Conservation (phyloP, 2,329 filamentous ascomycete species). For the Spiromastix sp. region DNA sequence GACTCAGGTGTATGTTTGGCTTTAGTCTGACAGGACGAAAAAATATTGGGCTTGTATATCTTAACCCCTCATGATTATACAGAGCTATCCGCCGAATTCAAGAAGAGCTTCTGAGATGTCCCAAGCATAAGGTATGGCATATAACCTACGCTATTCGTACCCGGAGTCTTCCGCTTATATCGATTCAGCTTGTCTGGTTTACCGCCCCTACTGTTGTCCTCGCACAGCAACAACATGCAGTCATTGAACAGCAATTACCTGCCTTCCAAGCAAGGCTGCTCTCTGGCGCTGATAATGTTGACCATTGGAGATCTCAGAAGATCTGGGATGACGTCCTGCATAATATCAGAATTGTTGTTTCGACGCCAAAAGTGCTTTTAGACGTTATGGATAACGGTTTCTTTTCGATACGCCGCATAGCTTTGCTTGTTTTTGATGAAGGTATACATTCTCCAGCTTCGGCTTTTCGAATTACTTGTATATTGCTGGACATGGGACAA, state of each 20-base stretch:
- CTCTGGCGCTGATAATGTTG: conserved; percentile 57
- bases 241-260: conserved; percentile 51
- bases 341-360: conserved; percentile 62
- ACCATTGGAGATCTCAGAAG: conserved; percentile 58
- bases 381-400: conserved; percentile 70
- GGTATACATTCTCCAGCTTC: conserved; percentile 37
- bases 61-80: not conserved
- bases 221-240: conserved; percentile 54
- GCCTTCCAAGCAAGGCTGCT: conserved; percentile 50
- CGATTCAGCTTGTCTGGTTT: conserved; percentile 53
- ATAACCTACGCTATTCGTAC: conserved; percentile 8
- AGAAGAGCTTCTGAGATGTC: conserved; percentile 48
- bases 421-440: conserved; percentile 75
- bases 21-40: not conserved
- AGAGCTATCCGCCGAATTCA: conserved; percentile 60
- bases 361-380: conserved; percentile 62
- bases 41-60: conserved; percentile 1
- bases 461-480: not conserved
- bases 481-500: not conserved
- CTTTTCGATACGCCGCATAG: conserved; percentile 51
- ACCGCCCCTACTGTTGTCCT: conserved; percentile 59
- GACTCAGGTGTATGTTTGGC: conserved; percentile 55
- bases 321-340: conserved; percentile 58
- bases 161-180: conserved; percentile 2
- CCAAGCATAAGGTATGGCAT: conserved; percentile 43